phyloP scores from a whole-genome alignment of 495 filamentous ascomycete species.

The Baudoinia panamericana region DNA sequence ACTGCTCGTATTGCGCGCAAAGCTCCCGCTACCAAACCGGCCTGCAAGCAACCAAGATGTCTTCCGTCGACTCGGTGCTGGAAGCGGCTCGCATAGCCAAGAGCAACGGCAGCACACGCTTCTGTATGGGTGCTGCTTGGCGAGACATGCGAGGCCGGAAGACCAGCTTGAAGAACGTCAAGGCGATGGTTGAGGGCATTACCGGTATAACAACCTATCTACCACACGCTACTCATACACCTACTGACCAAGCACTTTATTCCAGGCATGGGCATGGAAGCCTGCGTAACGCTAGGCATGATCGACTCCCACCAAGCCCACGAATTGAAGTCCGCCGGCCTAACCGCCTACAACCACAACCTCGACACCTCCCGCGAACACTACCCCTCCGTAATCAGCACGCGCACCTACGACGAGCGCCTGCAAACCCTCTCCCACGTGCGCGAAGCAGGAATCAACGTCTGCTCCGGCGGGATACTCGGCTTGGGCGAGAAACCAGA shows the following conservation, averaged over 20 bases:
- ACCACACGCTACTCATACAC: no score
- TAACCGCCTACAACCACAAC: constrained; percentile 87
- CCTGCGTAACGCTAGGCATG: constrained; percentile 81
- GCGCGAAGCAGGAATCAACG: constrained; percentile 68
- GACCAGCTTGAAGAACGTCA: constrained; percentile 61
- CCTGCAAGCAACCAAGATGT: constrained; percentile 62
- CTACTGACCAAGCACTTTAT: no score
- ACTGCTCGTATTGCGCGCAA: constrained; percentile 82
- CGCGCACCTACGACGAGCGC: constrained; percentile 70
- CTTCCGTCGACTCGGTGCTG: constrained; percentile 63
- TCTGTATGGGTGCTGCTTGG: constrained; percentile 90
- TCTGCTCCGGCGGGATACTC: constrained; percentile 73
- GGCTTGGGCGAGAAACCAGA: constrained; percentile 61
- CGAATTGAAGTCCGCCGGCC: constrained; percentile 65
- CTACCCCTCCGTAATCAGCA: constrained; percentile 70
- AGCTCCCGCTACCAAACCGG: constrained; percentile 69
- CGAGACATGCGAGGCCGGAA: constrained; percentile 82
- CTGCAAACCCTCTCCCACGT: constrained; percentile 61
- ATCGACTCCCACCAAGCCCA: constrained; percentile 62
- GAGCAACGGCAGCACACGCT: constrained; percentile 65
- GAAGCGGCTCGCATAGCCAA: constrained; percentile 61
- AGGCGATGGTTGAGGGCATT: constrained; percentile 67
- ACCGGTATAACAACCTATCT: no score
- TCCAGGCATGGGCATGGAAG: constrained; percentile 67
- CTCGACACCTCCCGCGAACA: constrained; percentile 75